Conservation (phyloP, 148 eudicot species). For the Persicaria tinctoria region DNA sequence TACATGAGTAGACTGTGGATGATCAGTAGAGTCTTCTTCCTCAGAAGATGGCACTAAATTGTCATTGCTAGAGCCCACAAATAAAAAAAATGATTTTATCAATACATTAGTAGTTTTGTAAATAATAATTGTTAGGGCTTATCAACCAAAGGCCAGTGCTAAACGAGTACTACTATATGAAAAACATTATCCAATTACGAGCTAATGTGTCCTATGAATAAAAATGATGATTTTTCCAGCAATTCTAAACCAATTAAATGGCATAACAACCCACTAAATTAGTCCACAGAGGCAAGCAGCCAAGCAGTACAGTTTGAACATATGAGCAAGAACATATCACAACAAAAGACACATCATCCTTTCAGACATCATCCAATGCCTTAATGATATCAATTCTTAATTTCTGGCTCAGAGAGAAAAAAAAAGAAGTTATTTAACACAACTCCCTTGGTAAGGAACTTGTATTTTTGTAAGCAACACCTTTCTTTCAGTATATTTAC, state of each 20-base stretch:
- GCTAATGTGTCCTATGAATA: background rate
- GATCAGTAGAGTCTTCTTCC: slow-evolving; percentile 40
- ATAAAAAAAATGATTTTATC: background rate
- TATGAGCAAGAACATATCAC: background rate
- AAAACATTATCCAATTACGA: background rate
- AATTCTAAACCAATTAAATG: too few relatives aligned
- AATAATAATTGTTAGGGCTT: background rate
- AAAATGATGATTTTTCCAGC: too few relatives aligned
- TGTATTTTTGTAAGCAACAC: too few relatives aligned
- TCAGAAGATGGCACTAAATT: slow-evolving; percentile 30
- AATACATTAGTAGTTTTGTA: background rate
- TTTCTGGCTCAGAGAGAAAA: background rate
- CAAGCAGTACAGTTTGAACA: background rate
- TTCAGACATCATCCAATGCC: background rate
- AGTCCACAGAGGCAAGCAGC: too few relatives aligned
- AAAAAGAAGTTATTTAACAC: background rate
- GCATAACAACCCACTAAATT: too few relatives aligned
- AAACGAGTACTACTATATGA: background rate
- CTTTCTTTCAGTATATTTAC: too few relatives aligned
- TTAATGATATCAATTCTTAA: background rate
- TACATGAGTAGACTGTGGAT: slow-evolving; percentile 32
- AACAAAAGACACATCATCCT: background rate
- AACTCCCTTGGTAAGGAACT: too few relatives aligned
- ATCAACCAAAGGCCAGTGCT: background rate
- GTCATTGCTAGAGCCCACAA: slow-evolving; percentile 34